Evolutionary conservation across 176 grass and related monocot species (phyloP), one percentile per base, ranked within the genome.

Genomic region (Bothriochloa decipiens): DNA sequence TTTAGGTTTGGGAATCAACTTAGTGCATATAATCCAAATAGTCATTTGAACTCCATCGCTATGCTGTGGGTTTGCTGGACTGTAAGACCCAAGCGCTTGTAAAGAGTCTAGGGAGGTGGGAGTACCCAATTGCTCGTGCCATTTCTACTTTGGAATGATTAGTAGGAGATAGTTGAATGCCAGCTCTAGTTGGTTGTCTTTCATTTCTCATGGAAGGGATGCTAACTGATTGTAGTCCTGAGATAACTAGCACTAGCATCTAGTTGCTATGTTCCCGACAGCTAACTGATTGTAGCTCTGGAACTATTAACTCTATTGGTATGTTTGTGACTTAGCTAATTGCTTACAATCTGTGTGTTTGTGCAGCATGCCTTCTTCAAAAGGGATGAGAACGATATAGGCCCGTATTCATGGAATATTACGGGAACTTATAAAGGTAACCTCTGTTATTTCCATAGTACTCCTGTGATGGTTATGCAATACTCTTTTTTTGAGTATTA

Each of bases 391-490:
- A 90, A 85, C 57, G 94, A 96, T 60, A 71, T 91, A 63, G 93
- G 88, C 57, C 91, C 91, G 0, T 93, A 96, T 91, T 96, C 91
- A 60, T 96, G 94, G 94, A 96, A 96, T 80, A 96, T 96, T 85
- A 93, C 94, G 45, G 94, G 94, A 87, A 96, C 85, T 16, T 96
- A 96, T 83, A 96, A 87, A 96, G 94, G 94, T 96, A 80, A 71
- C 20, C 10, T 36, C 6, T 57, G 36, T 73, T 11, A 4, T 57
- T 7, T 68, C 7, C 18, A 10, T 14, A 8, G n/a, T 60, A 61
- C 35, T 36, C 35, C 49, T 75, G 7, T 28, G 25, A 68, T 69
- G 78, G 35, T 76, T 76, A 47, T 71, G 10, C 40, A 22, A 8
- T 53, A 13, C 12, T 18, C 25, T 9, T 63, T 36, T 64, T 68